Conservation (phyloP, 1,284 basidiomycete species). For the Vanrija humicola region DNA sequence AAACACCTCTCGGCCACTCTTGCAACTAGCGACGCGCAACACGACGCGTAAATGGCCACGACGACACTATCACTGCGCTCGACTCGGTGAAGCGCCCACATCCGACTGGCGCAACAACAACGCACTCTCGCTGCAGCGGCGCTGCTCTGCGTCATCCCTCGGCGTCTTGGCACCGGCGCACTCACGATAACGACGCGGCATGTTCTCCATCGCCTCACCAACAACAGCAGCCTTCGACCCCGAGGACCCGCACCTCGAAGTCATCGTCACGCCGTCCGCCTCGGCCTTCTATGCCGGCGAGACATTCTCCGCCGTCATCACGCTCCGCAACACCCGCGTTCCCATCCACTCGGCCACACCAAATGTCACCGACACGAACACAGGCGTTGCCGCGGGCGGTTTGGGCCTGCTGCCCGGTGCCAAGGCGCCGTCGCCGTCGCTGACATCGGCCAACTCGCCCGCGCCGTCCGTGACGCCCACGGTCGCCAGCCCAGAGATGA, state of each 20-base stretch:
- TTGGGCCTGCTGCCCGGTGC: too few relatives aligned
- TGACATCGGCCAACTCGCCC: neutral
- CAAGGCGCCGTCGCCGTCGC: too few relatives aligned
- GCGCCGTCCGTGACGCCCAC: neutral
- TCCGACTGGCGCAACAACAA: too few relatives aligned
- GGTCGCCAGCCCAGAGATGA: neutral
- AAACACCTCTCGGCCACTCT: too few relatives aligned
- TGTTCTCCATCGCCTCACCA: constrained; percentile 12
- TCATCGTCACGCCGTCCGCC: constrained; percentile 64
- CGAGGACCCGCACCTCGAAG: constrained; percentile 46
- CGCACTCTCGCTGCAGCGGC: too few relatives aligned
- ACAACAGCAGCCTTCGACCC: constrained; percentile 4
- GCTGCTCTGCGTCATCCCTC: neutral
- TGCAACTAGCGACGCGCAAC: too few relatives aligned
- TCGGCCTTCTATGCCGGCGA: constrained; percentile 93
- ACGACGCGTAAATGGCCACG: too few relatives aligned
- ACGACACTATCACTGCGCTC: too few relatives aligned
- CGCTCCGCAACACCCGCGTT: constrained; percentile 72
- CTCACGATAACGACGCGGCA: neutral
- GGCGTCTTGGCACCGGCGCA: neutral
- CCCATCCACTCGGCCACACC: neutral
- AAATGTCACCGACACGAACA: too few relatives aligned
- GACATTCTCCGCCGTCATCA: constrained; percentile 73
- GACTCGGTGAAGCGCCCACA: too few relatives aligned
- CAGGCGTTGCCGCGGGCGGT: too few relatives aligned